Evolutionary conservation across 495 filamentous ascomycete genomes (phyloP).

Genomic region (Aspergillus leporis): DNA sequence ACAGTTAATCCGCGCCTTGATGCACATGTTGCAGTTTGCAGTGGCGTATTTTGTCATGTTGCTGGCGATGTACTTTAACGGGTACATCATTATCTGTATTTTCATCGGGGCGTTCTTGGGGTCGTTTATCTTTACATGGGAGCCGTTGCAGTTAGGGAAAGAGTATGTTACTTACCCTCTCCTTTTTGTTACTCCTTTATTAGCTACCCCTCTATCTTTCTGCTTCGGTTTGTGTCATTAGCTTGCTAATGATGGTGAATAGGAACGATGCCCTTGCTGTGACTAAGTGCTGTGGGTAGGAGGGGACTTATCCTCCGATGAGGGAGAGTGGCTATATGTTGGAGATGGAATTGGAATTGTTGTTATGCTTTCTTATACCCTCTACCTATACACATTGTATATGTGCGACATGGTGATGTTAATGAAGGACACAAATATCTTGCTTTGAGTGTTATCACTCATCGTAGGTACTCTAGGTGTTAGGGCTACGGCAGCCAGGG

Average conservation of each 20-base stretch:
- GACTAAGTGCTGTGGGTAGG: slow-evolving; percentile 37
- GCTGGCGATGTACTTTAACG: slow-evolving; percentile 67
- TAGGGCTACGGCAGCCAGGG: not conserved
- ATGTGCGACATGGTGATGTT: not conserved
- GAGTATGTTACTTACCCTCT: slow-evolving; percentile 22
- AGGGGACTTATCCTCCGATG: not conserved
- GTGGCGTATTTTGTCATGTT: slow-evolving; percentile 74
- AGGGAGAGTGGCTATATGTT: not conserved
- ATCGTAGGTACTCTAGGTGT: too few species aligned
- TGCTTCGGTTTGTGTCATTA: not conserved
- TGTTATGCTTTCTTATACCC: not conserved
- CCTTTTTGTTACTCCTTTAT: too few species aligned
- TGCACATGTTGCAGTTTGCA: slow-evolving; percentile 69
- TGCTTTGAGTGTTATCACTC: too few species aligned
- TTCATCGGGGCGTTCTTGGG: slow-evolving; percentile 63
- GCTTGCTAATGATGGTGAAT: not conserved
- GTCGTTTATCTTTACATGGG: slow-evolving; percentile 61
- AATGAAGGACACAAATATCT: not conserved
- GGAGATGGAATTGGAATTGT: not conserved
- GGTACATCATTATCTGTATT: slow-evolving; percentile 63
- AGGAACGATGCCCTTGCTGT: slow-evolving; percentile 38
- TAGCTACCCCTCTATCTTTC: slow-evolving; percentile 1
- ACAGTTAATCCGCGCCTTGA: slow-evolving; percentile 59
- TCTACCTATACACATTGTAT: not conserved
- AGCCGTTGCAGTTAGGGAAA: slow-evolving; percentile 27